These are phyloP conservation scores for Tetrapyrgos nigripes DNA, from an alignment of 1,284 basidiomycete genomes.

Conservation along the genomic window DNA sequence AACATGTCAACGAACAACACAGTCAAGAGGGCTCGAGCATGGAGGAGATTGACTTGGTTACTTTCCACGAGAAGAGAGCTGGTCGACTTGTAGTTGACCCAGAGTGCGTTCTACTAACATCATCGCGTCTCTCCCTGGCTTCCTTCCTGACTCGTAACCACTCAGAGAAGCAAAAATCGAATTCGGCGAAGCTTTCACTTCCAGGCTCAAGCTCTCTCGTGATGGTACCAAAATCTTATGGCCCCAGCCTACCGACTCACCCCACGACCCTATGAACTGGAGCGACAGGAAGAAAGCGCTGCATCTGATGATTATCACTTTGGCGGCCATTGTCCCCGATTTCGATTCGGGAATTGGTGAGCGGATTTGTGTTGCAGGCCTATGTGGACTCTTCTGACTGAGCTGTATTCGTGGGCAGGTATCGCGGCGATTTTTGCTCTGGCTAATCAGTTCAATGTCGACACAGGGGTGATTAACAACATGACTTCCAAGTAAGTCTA, in stretches of 20 bases:
- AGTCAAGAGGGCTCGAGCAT: background rate
- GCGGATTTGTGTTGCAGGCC: background rate
- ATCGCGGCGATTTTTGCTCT: slow-evolving; percentile 63
- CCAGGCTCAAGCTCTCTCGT: slow-evolving; percentile 51
- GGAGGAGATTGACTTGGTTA: slow-evolving; percentile 44
- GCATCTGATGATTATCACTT: slow-evolving; percentile 63
- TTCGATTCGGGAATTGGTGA: slow-evolving; percentile 72
- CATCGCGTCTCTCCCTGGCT: background rate
- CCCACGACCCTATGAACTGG: slow-evolving; percentile 72
- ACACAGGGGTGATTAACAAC: slow-evolving; percentile 60
- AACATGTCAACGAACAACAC: background rate
- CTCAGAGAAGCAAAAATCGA: slow-evolving; percentile 58
- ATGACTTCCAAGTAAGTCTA: slow-evolving; percentile 53
- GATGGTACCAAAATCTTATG: slow-evolving; percentile 59
- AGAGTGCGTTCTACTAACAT: slow-evolving; percentile 41
- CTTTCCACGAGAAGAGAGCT: slow-evolving; percentile 60
- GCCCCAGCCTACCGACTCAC: slow-evolving; percentile 71
- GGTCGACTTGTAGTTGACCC: slow-evolving; percentile 71
- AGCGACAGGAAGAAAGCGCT: slow-evolving; percentile 52
- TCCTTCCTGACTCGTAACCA: background rate
- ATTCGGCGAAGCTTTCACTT: slow-evolving; percentile 55
- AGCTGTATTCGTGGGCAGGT: slow-evolving; percentile 42
- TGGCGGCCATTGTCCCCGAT: slow-evolving; percentile 73
- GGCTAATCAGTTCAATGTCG: slow-evolving; percentile 57
- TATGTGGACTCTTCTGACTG: background rate